These are phyloP conservation scores for Eucalyptus cloeziana DNA, from an alignment of 345 rosid species.

Conservation along the genomic window DNA sequence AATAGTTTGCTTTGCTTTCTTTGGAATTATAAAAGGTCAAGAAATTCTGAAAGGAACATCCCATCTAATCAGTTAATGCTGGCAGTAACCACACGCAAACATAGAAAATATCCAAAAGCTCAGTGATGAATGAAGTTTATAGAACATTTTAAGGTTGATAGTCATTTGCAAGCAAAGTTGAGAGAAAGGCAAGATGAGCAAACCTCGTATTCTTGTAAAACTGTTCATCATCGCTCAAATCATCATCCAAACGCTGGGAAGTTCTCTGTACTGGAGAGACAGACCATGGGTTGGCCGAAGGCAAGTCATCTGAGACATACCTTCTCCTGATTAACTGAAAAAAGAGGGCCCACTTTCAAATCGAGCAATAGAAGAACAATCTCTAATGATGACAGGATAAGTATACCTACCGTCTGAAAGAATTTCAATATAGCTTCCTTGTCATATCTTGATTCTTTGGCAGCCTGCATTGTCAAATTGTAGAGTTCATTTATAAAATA, in stretches of 20 bases:
- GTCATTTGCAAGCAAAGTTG: background rate
- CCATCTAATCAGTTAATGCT: background rate
- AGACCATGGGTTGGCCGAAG: constrained; percentile 76
- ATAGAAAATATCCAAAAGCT: background rate
- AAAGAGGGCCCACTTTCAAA: background rate
- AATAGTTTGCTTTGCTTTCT: background rate
- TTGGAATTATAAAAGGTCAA: background rate
- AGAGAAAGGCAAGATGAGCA: background rate
- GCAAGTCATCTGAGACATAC: constrained; percentile 78
- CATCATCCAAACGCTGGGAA: constrained; percentile 65
- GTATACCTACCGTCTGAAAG: constrained; percentile 57
- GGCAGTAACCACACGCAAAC: background rate
- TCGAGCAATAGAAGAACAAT: background rate
- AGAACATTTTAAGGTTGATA: background rate
- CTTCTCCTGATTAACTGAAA: constrained; percentile 89
- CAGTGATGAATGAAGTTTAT: background rate
- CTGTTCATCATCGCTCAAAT: constrained; percentile 55
- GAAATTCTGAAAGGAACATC: background rate
- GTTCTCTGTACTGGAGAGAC: constrained; percentile 41
- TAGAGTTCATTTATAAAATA: background rate
- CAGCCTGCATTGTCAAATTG: constrained; percentile 43
- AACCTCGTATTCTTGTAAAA: constrained; percentile 58
- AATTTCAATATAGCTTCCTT: constrained; percentile 84
- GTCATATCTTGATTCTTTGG: constrained; percentile 91
- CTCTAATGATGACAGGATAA: background rate